phyloP scores from a whole-genome alignment of 2,329 filamentous ascomycete genomes.

The Fusarium sp. region DNA sequence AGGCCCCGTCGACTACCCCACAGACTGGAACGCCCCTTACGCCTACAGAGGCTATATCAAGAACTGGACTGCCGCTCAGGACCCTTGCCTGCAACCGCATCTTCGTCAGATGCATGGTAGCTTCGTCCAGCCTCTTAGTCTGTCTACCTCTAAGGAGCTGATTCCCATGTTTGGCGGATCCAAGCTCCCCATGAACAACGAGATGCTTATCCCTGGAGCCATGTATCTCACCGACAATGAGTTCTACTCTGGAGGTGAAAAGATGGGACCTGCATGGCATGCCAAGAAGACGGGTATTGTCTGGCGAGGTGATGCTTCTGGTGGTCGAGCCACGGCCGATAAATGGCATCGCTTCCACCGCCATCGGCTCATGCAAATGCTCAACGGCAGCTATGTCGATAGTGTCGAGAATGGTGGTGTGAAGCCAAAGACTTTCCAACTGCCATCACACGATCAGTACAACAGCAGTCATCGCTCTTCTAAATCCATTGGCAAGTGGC shows the following conservation, averaged over 20 bases:
- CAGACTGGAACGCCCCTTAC: slow-evolving; percentile 49
- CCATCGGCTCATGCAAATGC: slow-evolving; percentile 73
- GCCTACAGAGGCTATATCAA: slow-evolving; percentile 58
- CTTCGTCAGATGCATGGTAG: slow-evolving; percentile 62
- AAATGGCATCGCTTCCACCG: slow-evolving; percentile 75
- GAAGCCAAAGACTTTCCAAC: slow-evolving; percentile 57
- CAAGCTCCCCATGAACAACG: slow-evolving; percentile 68
- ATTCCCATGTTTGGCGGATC: slow-evolving; percentile 69
- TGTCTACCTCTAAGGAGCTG: slow-evolving; percentile 61
- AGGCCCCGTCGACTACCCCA: slow-evolving; percentile 47
- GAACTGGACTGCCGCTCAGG: slow-evolving; percentile 65
- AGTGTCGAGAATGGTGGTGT: slow-evolving; percentile 53
- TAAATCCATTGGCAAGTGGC: slow-evolving; percentile 53
- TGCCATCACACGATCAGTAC: slow-evolving; percentile 56
- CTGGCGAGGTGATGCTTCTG: slow-evolving; percentile 72
- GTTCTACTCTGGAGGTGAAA: slow-evolving; percentile 64
- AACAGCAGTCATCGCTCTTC: slow-evolving; percentile 49
- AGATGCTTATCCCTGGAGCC: slow-evolving; percentile 69
- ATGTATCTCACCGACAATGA: slow-evolving; percentile 68
- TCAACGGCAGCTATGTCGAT: slow-evolving; percentile 67
- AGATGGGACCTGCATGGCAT: slow-evolving; percentile 64
- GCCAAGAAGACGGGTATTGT: slow-evolving; percentile 63
- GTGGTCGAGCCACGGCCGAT: slow-evolving; percentile 59
- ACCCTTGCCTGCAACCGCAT: slow-evolving; percentile 66
- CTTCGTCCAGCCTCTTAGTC: slow-evolving; percentile 61